Conservation (phyloP, 1,284 basidiomycete species). For the Irpex rosettiformis region DNA sequence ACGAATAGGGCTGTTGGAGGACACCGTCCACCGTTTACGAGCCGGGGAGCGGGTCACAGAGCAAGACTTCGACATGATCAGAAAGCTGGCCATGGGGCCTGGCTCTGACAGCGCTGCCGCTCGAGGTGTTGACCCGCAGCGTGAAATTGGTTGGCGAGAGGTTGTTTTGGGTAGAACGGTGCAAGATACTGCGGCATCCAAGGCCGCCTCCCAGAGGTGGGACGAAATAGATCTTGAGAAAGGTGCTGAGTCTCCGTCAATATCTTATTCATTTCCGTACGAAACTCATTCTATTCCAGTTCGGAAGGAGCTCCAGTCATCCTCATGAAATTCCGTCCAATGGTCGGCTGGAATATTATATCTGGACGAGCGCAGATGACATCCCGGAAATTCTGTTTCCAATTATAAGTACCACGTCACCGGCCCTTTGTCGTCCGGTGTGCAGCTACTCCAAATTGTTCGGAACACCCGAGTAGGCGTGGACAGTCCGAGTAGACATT, state of each 20-base stretch:
- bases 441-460: no score
- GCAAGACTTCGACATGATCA: conserved; percentile 47
- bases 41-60: conserved; percentile 38
- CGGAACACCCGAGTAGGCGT: not conserved
- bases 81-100: conserved; percentile 35
- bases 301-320: conserved; percentile 6
- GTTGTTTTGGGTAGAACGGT: conserved; percentile 26
- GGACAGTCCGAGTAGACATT: not conserved
- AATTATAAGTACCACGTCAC: not conserved
- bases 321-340: not conserved
- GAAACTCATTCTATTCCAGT: conserved; percentile 3
- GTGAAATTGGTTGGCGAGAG: conserved; percentile 31
- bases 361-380: not conserved
- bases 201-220: conserved; percentile 11
- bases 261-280: conserved; percentile 1
- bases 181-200: conserved; percentile 9
- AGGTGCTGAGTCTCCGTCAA: conserved; percentile 5
- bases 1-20: conserved; percentile 57
- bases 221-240: conserved; percentile 22
- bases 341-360: not conserved
- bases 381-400: not conserved
- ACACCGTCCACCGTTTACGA: conserved; percentile 45
- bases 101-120: conserved; percentile 15
- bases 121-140: conserved; percentile 13
- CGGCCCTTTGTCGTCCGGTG: not conserved